Base-by-base conservation (phyloP, 2,329 filamentous ascomycete genomes). In the Phyllosticta ampelicida region DNA sequence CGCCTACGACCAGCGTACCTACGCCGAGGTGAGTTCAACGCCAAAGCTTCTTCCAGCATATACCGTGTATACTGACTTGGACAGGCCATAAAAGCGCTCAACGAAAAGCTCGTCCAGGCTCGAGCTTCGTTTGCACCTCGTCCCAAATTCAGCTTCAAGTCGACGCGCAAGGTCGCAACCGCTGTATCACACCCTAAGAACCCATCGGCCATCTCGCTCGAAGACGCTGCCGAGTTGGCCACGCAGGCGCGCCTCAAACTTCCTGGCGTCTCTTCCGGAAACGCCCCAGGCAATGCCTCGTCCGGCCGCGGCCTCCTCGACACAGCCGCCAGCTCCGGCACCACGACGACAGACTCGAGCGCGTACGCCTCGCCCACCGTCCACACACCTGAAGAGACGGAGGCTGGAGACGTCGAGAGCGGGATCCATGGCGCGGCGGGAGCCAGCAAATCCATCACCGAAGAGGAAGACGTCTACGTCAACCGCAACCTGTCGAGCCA, bases 1-100 rank as follows among this genome's bases (percentile, higher is more conserved):
- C 2, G 84, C 90, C 8, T 95, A 96, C 69, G 94, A 97, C 67
- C 89, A 94, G 70, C 84, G 89, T 64, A 86, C 87, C 21, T 97
- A 96, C 68, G 82, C 86, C 50, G 85, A 91, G 75, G 89, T 90
- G 73, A 57, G 66, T 60, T n/a, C 20, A 44, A 44, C 51, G 4
- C n/a, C 19, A 16, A 19, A 19, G n/a, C 9, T 20, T 13, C 58
- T 48, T 9, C 8, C 52, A 48, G 51, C 48, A 9, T n/a, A n/a
- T n/a, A n/a, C n/a, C 48, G 29, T 72, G 60, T 72, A 50, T 44
- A 9, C 54, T 23, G 28, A 20, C 28, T 20, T 56, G 55, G 23
- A 48, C 65, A 90, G 83, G 82, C 87, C 20, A 84, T 96, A 72
- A 95, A 94, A 76, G 80, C 80, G 16, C 77, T 96, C 13, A 86